Evolutionary conservation across 2,329 filamentous ascomycete genomes (phyloP).

Genomic region (Fusarium setosum): DNA sequence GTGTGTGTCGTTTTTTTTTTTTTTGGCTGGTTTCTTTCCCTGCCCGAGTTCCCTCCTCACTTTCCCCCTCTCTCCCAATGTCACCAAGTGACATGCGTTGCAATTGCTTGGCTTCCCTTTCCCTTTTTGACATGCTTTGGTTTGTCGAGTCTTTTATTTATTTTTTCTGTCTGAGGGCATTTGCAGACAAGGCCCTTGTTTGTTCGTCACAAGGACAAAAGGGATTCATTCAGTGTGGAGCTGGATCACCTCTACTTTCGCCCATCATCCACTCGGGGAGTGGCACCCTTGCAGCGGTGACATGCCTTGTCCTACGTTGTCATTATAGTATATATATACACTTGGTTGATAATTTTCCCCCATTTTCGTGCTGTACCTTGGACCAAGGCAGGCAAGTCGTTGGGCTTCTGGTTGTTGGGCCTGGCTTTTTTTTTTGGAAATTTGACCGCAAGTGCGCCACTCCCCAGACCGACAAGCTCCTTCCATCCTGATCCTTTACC

Average conservation of each 20-base stretch:
- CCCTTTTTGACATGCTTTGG: not conserved
- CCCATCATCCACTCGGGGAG: constrained; percentile 7
- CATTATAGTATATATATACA: constrained; percentile 9
- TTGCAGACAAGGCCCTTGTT: constrained; percentile 5
- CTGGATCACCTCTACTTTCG: not conserved
- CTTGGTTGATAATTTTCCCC: not conserved
- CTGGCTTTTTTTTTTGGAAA: not conserved
- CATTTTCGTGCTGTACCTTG: no score
- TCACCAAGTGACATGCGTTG: not conserved
- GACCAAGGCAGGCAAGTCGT: not conserved
- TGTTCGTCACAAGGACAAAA: not conserved
- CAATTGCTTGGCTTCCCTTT: not conserved
- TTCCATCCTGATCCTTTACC: not conserved
- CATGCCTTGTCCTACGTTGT: constrained; percentile 12
- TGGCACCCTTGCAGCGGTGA: constrained; percentile 19
- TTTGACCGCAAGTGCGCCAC: not conserved
- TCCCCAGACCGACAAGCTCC: not conserved
- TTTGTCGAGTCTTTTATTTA: not conserved
- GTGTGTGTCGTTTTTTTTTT: not conserved
- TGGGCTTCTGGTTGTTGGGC: not conserved
- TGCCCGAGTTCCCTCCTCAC: not conserved
- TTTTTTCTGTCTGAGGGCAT: not conserved
- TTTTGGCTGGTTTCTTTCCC: not conserved
- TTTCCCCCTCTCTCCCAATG: not conserved
- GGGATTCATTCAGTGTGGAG: constrained; percentile 15